Percentiles rank a stretch among this genome's conserved stretches.
Conservation (phyloP, 2,329 filamentous ascomycete genomes). For the Lecanicillium sp. region DNA sequence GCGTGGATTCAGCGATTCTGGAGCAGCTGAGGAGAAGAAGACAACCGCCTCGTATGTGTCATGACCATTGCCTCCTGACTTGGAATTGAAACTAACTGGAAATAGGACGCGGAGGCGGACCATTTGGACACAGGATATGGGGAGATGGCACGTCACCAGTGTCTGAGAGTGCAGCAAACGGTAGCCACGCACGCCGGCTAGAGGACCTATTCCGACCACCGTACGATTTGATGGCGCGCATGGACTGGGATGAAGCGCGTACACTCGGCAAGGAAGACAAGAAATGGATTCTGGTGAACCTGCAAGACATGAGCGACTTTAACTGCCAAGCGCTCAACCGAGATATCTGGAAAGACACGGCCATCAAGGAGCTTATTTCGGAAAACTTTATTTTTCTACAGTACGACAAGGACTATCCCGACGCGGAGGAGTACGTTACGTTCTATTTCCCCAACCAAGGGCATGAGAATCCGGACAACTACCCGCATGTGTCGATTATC, state of each 20-base stretch:
- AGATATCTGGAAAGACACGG: slow-evolving; percentile 87
- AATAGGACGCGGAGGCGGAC: slow-evolving; percentile 17
- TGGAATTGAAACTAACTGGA: slow-evolving; percentile 2
- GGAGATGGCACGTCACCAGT: slow-evolving; percentile 17
- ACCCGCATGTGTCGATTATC: slow-evolving; percentile 91
- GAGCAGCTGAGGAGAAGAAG: slow-evolving; percentile 52
- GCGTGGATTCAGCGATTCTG: slow-evolving; percentile 53
- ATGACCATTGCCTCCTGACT: not conserved
- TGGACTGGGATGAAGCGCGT: slow-evolving; percentile 77
- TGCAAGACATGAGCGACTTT: slow-evolving; percentile 89
- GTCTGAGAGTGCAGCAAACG: slow-evolving; percentile 34
- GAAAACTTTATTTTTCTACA: slow-evolving; percentile 97
- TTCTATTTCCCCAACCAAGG: slow-evolving; percentile 73
- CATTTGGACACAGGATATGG: slow-evolving; percentile 32
- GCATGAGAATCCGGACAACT: slow-evolving; percentile 78
- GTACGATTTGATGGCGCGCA: slow-evolving; percentile 74
- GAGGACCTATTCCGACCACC: slow-evolving; percentile 90
- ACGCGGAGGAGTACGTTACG: slow-evolving; percentile 72
- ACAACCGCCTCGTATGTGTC: slow-evolving; percentile 21
- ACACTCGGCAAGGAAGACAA: slow-evolving; percentile 77
- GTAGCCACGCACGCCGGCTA: slow-evolving; percentile 64
- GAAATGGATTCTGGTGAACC: slow-evolving; percentile 94
- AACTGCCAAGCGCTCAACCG: slow-evolving; percentile 90
- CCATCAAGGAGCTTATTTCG: slow-evolving; percentile 68
- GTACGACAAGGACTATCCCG: slow-evolving; percentile 77